Evolutionary conservation across 441 rosid species (phyloP).

Genomic region (Arabidopsis hybrid): DNA sequence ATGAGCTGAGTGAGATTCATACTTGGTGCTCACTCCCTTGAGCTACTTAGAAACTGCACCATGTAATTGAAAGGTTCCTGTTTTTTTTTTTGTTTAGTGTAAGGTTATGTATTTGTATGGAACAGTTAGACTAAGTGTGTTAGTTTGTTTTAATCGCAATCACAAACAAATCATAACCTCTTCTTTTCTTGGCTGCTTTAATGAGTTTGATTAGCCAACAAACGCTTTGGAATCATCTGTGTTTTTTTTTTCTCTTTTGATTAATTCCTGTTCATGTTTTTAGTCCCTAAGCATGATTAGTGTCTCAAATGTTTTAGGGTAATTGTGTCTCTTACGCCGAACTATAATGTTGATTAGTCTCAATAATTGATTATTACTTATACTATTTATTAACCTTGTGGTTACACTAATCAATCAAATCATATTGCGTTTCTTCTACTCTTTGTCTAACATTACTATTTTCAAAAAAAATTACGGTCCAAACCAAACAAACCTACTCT

Average conservation of each 20-base stretch:
- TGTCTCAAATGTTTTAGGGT: conserved; percentile 16
- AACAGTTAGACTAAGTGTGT: conserved; percentile 28
- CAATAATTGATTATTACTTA: neutral
- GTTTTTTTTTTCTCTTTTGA: conserved; percentile 21
- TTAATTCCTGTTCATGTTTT: neutral
- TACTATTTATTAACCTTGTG: conserved; percentile 5
- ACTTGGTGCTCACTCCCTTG: conserved; percentile 47
- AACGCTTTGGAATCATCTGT: conserved; percentile 39
- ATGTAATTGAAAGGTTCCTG: conserved; percentile 9
- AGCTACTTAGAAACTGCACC: conserved; percentile 32
- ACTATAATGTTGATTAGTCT: conserved; percentile 9
- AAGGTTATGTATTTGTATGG: conserved; percentile 23
- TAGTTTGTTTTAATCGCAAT: conserved; percentile 17
- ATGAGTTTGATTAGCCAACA: conserved; percentile 44
- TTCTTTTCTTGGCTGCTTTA: neutral
- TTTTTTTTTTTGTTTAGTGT: conserved; percentile 26
- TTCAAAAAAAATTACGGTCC: conserved; percentile 24
- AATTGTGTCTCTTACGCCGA: neutral
- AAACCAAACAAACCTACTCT: conserved; percentile 38
- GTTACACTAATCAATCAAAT: conserved; percentile 29
- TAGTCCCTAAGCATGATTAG: neutral
- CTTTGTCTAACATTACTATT: conserved; percentile 22
- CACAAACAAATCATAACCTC: conserved; percentile 6
- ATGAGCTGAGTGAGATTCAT: conserved; percentile 51
- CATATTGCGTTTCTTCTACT: conserved; percentile 39